A percentile compares a stretch with the other conserved stretches of the same genome.
phyloP scores from a whole-genome alignment of 164 flowering plant genomes.

The Vitis cinerea region DNA sequence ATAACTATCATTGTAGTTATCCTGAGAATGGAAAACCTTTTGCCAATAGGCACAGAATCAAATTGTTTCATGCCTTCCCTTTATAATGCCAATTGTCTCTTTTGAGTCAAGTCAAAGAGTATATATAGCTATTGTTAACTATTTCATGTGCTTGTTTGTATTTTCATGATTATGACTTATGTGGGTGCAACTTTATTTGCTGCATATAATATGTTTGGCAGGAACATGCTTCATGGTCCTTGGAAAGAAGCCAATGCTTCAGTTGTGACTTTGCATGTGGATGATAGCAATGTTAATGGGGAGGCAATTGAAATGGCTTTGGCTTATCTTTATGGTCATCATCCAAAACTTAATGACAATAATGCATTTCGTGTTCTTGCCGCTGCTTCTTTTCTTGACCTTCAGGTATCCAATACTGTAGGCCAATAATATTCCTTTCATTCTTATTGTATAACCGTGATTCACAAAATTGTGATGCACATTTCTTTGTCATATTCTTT shows the following conservation, averaged over 20 bases:
- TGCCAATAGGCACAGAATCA: no score
- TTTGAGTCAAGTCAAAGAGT: no score
- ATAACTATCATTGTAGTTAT: no score
- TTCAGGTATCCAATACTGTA: conserved; percentile 56
- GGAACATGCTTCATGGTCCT: conserved; percentile 99
- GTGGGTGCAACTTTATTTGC: neutral
- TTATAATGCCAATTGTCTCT: no score
- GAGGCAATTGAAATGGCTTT: conserved; percentile 87
- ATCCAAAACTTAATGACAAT: conserved; percentile 83
- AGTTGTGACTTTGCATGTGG: conserved; percentile 70
- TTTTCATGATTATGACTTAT: neutral
- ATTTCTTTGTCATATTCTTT: neutral
- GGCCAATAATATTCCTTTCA: neutral
- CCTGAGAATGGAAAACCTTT: no score
- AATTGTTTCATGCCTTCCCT: no score
- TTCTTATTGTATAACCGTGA: neutral
- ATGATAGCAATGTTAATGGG: conserved; percentile 83
- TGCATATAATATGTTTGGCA: conserved; percentile 26
- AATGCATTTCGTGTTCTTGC: conserved; percentile 98
- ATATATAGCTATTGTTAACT: no score
- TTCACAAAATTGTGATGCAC: neutral
- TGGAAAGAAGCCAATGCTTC: conserved; percentile 94
- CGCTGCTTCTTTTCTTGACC: conserved; percentile 98
- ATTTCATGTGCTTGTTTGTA: neutral
- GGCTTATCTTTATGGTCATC: conserved; percentile 93